Evolutionary conservation across 2,329 filamentous ascomycete genomes (phyloP).

Genomic region (Pestalotiopsis sp.): DNA sequence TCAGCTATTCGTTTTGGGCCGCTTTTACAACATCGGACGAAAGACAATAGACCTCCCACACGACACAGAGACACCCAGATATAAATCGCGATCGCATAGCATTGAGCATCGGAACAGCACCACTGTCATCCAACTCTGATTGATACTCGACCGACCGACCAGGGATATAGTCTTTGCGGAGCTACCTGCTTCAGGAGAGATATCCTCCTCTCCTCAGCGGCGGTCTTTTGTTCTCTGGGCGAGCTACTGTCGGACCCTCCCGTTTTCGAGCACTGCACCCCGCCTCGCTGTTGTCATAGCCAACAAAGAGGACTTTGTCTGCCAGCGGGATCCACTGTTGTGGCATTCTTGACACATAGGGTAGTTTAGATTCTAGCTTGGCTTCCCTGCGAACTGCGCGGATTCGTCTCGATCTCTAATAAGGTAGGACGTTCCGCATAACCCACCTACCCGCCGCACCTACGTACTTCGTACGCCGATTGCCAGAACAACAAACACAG

Average conservation of each 20-base stretch:
- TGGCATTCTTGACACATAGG: neutral
- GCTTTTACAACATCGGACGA: too few species aligned
- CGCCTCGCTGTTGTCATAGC: constrained; percentile 6
- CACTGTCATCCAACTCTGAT: too few species aligned
- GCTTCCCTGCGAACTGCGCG: neutral
- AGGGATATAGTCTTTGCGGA: neutral
- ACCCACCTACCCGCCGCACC: neutral
- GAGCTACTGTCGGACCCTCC: neutral
- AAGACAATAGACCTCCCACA: too few species aligned
- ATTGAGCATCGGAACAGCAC: too few species aligned
- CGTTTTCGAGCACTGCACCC: constrained; percentile 5
- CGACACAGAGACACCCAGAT: too few species aligned
- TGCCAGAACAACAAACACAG: neutral
- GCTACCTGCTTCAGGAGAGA: neutral
- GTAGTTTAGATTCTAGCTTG: neutral
- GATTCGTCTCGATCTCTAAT: neutral
- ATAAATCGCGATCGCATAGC: too few species aligned
- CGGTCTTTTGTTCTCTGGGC: too few species aligned
- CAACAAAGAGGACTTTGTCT: constrained; percentile 7
- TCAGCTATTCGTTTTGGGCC: too few species aligned
- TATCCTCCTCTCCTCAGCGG: neutral
- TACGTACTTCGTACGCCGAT: neutral
- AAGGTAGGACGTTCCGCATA: neutral
- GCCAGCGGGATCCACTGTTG: neutral
- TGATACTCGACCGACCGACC: neutral